Conservation (phyloP, 139 green algal species). For the Picochlorum sp. region DNA sequence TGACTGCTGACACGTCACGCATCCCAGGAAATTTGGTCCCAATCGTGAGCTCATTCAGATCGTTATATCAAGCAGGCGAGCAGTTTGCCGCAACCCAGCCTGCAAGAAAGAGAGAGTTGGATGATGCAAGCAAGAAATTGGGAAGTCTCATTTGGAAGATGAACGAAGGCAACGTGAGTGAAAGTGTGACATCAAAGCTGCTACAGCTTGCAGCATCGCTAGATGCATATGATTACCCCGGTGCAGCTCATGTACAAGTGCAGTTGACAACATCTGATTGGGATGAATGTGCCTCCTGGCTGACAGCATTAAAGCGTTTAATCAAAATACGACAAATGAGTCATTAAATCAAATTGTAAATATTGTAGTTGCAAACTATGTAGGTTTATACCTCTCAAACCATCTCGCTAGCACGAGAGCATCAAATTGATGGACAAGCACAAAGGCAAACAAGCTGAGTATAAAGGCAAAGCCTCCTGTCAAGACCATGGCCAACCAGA, state of each 20-base stretch:
- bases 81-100: constrained; percentile 18
- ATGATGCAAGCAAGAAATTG: constrained; percentile 87
- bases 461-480: constrained; percentile 8
- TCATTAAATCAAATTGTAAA: background rate
- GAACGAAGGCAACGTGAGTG: constrained; percentile 66
- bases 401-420: background rate
- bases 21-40: constrained; percentile 47
- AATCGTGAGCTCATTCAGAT: constrained; percentile 54
- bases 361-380: too few relatives aligned
- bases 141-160: constrained; percentile 84
- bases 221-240: constrained; percentile 63
- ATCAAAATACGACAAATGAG: constrained; percentile 62
- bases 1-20: constrained; percentile 53
- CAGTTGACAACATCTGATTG: constrained; percentile 86
- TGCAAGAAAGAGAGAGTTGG: constrained; percentile 81
- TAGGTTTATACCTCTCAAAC: background rate
- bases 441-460: constrained; percentile 1
- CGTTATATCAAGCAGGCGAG: constrained; percentile 53
- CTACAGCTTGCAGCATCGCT: constrained; percentile 70
- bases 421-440: background rate
- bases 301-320: constrained; percentile 89
- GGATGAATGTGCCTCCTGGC: constrained; percentile 86
- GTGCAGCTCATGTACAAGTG: constrained; percentile 71
- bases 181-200: constrained; percentile 64
- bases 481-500: constrained; percentile 19